phyloP scores from a whole-genome alignment of 805 yeast species.

The Metschnikowia dekortorum region DNA sequence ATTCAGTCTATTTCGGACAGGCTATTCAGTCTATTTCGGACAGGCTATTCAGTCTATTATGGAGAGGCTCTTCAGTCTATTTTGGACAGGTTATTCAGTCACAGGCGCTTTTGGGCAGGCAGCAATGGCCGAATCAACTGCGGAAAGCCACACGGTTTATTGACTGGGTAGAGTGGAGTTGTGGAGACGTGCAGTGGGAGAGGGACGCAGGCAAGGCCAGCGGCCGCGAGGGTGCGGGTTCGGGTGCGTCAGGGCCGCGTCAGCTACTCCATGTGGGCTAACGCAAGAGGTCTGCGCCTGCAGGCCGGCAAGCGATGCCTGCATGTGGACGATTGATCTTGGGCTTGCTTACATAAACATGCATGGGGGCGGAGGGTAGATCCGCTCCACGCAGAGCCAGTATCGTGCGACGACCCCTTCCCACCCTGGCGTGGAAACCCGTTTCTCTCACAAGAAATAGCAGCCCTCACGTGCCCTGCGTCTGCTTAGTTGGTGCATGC shows the following conservation, averaged over 20 bases:
- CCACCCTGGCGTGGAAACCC: background rate
- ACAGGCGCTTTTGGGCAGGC: no score
- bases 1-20: no score
- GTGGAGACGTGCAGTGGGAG: no score
- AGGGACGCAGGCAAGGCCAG: background rate
- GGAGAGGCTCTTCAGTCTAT: no score
- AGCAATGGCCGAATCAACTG: no score
- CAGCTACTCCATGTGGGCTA: conserved; percentile 1
- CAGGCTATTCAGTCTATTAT: no score
- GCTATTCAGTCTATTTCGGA: no score
- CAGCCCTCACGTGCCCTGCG: conserved; percentile 1
- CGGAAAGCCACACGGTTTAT: no score
- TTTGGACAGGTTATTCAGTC: no score
- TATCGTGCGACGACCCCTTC: background rate
- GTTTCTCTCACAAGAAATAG: background rate
- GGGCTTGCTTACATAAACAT: conserved; percentile 1
- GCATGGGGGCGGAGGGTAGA: background rate
- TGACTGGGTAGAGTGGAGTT: no score
- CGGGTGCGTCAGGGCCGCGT: background rate
- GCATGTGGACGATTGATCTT: background rate
- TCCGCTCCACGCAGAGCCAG: no score
- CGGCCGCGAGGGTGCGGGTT: background rate
- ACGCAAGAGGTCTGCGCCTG: background rate
- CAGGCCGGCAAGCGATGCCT: background rate
- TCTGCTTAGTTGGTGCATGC: conserved; percentile 1